These are phyloP conservation scores for Arabidopsis lyrata DNA, from an alignment of 441 rosid species.

Conservation along the genomic window DNA sequence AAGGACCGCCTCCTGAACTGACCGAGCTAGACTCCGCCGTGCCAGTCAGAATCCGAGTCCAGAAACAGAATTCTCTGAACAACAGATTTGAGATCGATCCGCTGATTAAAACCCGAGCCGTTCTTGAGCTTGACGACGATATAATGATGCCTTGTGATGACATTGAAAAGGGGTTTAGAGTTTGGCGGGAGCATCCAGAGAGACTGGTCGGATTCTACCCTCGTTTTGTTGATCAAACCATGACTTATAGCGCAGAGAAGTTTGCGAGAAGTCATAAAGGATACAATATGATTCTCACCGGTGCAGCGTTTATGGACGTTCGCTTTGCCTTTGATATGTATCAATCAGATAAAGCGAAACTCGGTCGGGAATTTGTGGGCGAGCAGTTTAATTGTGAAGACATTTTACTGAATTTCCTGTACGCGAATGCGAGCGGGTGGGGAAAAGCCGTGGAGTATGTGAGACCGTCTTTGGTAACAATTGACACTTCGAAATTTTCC, in stretches of 20 bases:
- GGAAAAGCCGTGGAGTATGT: constrained; percentile 75
- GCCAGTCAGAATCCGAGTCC: constrained; percentile 81
- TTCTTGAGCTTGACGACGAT: constrained; percentile 97
- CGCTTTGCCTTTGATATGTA: constrained; percentile 69
- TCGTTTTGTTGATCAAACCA: constrained; percentile 58
- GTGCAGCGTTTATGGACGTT: constrained; percentile 88
- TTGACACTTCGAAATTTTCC: constrained; percentile 86
- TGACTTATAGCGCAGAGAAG: constrained; percentile 80
- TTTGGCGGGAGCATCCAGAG: constrained; percentile 89
- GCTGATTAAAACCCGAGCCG: constrained; percentile 70
- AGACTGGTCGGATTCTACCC: constrained; percentile 93
- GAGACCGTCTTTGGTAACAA: constrained; percentile 71
- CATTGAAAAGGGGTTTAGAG: constrained; percentile 83
- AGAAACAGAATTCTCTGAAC: constrained; percentile 75
- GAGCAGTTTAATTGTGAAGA: constrained; percentile 86
- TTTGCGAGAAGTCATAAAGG: constrained; percentile 77
- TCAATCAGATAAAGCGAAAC: constrained; percentile 64
- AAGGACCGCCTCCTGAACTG: constrained; percentile 73
- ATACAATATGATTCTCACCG: constrained; percentile 93
- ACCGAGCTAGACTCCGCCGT: constrained; percentile 81
- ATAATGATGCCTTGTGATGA: constrained; percentile 92
- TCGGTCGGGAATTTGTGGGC: constrained; percentile 78
- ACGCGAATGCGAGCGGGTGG: constrained; percentile 74
- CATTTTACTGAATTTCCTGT: constrained; percentile 77
- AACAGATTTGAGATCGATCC: constrained; percentile 86